phyloP scores from a whole-genome alignment of 345 rosid species.

The Ceriops zippeliana region DNA sequence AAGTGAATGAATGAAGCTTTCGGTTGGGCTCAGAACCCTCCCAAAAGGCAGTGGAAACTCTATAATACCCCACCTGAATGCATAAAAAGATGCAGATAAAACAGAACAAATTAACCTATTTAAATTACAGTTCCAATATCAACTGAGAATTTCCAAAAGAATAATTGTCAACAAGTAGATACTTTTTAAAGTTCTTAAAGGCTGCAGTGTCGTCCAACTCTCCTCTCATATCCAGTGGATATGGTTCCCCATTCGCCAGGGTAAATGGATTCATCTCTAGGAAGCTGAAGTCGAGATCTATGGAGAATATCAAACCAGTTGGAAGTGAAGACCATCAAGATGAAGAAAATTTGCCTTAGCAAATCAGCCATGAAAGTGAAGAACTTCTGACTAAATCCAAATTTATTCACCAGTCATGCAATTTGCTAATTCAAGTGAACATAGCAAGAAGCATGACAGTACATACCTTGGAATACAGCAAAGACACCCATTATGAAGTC shows the following conservation, averaged over 20 bases:
- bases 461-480: conserved; percentile 78
- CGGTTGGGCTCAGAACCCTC: conserved; percentile 77
- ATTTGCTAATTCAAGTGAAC: not conserved
- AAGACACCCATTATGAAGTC: conserved; percentile 73
- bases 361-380: conserved; percentile 1
- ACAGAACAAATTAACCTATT: not conserved
- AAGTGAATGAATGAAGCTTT: conserved; percentile 72
- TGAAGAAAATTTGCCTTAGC: not conserved
- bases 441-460: conserved; percentile 1
- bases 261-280: conserved; percentile 96
- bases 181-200: conserved; percentile 93
- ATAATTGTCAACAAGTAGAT: conserved; percentile 14
- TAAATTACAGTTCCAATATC: not conserved
- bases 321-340: not conserved
- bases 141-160: not conserved
- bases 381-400: not conserved
- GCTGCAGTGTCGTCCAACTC: conserved; percentile 95
- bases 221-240: conserved; percentile 97
- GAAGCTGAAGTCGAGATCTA: conserved; percentile 92
- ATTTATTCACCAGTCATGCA: conserved; percentile 2
- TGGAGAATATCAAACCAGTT: not conserved
- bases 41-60: conserved; percentile 96
- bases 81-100: conserved; percentile 2
- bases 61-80: conserved; percentile 75
- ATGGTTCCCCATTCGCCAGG: conserved; percentile 79